Conservation (phyloP, 163 green algal genomes). For the Chlamydomonas reinhardtii region DNA sequence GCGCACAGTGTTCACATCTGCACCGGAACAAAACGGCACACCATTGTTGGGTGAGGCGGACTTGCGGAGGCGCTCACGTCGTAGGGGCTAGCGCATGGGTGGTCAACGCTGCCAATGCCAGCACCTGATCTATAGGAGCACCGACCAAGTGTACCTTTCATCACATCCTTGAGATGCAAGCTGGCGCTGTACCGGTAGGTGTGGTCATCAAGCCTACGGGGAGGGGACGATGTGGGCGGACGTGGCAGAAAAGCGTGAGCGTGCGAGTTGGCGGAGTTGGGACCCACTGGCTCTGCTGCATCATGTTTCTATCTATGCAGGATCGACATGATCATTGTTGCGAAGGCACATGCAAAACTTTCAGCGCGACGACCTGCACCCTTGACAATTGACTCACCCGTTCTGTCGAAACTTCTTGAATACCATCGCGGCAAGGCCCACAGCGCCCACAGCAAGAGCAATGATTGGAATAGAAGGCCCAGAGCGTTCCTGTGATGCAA, state of each 20-base stretch:
- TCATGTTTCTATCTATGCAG: background rate
- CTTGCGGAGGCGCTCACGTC: too few relatives aligned
- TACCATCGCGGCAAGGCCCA: background rate
- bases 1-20: slow-evolving; percentile 65
- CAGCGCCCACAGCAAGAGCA: background rate
- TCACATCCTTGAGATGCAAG: slow-evolving; percentile 22
- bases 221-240: too few relatives aligned
- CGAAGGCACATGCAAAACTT: background rate
- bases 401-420: slow-evolving; percentile 28
- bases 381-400: background rate
- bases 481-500: background rate
- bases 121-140: too few relatives aligned
- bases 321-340: background rate
- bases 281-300: too few relatives aligned
- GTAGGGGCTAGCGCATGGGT: background rate
- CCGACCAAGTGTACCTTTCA: slow-evolving; percentile 25
- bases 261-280: background rate
- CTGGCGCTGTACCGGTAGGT: slow-evolving; percentile 17
- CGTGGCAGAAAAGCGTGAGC: background rate
- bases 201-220: slow-evolving; percentile 4
- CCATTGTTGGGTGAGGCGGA: too few relatives aligned
- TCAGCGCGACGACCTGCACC: background rate
- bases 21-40: background rate
- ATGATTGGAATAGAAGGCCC: background rate
- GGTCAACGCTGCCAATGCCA: too few relatives aligned